Base-by-base conservation (phyloP, 257 asterid species). In the Linderniella brevidens region DNA sequence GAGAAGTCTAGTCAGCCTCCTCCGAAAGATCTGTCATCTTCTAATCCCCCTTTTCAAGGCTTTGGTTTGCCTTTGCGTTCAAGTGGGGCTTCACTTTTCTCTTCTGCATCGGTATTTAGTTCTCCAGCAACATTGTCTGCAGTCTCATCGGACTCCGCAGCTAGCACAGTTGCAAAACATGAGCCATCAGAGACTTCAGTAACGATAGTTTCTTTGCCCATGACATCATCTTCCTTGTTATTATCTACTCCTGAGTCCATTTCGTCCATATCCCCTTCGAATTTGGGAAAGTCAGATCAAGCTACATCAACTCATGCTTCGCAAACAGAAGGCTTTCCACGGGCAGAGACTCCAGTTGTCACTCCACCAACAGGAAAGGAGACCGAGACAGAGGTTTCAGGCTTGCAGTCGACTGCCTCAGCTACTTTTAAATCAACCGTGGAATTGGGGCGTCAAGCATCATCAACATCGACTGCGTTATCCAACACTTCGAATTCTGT, bases 311-410 rank as follows among this genome's bases (percentile, higher is more conserved):
- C 70, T 59, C 67, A 15, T 42, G 55, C 78, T 56, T 46, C 70
- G 37, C 60, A 69, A 57, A 48, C 42, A 3, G 79, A 67, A 54
- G 58, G 32, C 15, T 40, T 38, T 53, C 53, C 68, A 11, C 47
- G 32, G 37, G 37, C 42, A 18, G 57, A 56, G 49, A 20, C 71
- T 54, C 56, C 78, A 40, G 59, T 54, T 57, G 58, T 37, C 13
- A 48, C 50, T 57, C 45, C 35, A 35, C 57, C 64, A 49, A 20
- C 62, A 39, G 87, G 61, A 55, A 65, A 56, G 8, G 56, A 49
- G 62, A 41, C 37, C 45, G 56, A 48, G 52, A 41, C 48, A 37
- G 64, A 45, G 65, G 58, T 60, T 55, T 54, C 84, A 63, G 57
- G 59, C 55, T 49, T 69, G 41, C 68, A 61, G 59, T 25, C 32